These are phyloP conservation scores for Alternaria sp. DNA, from an alignment of 2,329 filamentous ascomycete species.

Conservation along the genomic window DNA sequence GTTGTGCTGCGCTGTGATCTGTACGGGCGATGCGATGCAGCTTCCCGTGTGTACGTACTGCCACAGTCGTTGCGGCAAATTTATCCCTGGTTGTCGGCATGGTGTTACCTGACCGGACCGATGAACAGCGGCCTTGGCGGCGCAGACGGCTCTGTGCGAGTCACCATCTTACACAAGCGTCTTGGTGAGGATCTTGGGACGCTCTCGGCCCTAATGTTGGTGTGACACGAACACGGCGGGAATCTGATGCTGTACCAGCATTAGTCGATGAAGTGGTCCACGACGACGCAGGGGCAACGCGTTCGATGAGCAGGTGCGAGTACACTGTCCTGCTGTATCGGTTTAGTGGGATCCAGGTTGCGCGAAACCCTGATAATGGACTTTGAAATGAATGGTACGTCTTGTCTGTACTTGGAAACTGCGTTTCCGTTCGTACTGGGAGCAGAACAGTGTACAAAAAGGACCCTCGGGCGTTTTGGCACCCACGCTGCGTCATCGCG, in stretches of 20 bases:
- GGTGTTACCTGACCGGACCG: neutral
- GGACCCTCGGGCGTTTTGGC: neutral
- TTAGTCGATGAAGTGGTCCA: neutral
- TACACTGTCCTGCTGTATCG: neutral
- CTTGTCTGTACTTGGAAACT: neutral
- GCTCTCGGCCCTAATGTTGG: neutral
- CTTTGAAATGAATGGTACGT: neutral
- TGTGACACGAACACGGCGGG: slow-evolving; percentile 4
- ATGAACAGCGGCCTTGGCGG: neutral
- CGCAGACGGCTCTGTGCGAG: slow-evolving; percentile 9
- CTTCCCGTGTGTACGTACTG: slow-evolving; percentile 4
- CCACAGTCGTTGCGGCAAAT: slow-evolving; percentile 9
- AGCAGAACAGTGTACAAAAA: neutral
- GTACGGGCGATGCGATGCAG: slow-evolving; percentile 2
- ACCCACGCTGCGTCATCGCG: neutral
- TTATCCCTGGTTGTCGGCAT: slow-evolving; percentile 3
- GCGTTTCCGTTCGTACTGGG: neutral
- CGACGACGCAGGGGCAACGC: neutral
- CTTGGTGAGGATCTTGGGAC: neutral
- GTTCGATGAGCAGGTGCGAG: neutral
- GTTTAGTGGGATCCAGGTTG: neutral
- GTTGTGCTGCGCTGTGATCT: neutral
- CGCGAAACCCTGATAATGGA: neutral
- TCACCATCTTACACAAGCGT: slow-evolving; percentile 2
- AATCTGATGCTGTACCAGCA: slow-evolving; percentile 1